Conservation (phyloP, 306 rosid genomes). For the Crotalaria pallida region DNA sequence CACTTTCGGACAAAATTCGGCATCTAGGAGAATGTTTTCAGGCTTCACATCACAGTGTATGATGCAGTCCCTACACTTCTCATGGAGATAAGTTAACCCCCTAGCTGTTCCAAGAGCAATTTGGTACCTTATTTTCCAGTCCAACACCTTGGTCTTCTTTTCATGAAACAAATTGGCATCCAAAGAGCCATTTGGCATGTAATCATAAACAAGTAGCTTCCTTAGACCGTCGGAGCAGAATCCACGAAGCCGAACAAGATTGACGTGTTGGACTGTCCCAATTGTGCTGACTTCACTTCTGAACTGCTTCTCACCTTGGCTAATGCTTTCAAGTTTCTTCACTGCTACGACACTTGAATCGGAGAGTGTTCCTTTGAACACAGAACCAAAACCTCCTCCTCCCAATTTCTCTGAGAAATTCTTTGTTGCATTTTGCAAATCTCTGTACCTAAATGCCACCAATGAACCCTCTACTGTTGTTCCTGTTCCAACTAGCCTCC, state of each 20-base stretch:
- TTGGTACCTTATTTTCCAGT: conserved; percentile 74
- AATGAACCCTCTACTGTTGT: conserved; percentile 63
- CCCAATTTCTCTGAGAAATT: conserved; percentile 85
- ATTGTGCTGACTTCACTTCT: conserved; percentile 81
- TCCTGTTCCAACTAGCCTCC: conserved; percentile 28
- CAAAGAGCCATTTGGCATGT: conserved; percentile 75
- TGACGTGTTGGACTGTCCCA: conserved; percentile 82
- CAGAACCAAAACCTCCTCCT: conserved; percentile 91
- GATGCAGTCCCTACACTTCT: conserved; percentile 82
- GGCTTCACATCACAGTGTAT: conserved; percentile 95
- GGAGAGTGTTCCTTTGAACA: conserved; percentile 70
- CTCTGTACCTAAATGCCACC: conserved; percentile 66
- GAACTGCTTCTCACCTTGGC: conserved; percentile 94
- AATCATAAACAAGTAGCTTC: conserved; percentile 73
- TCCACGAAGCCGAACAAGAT: conserved; percentile 80
- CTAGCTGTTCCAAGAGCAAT: conserved; percentile 82
- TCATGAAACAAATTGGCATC: conserved; percentile 47
- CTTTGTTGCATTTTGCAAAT: conserved; percentile 75
- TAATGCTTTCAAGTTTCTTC: conserved; percentile 74
- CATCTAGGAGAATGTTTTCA: conserved; percentile 83
- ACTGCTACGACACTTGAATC: conserved; percentile 74
- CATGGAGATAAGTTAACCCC: conserved; percentile 78
- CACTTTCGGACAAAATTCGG: conserved; percentile 61
- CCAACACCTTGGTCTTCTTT: conserved; percentile 31
- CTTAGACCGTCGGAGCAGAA: conserved; percentile 75